Conservation (phyloP, 371 early-diverging fungal species). For the Neoconidiobolus thromboides region DNA sequence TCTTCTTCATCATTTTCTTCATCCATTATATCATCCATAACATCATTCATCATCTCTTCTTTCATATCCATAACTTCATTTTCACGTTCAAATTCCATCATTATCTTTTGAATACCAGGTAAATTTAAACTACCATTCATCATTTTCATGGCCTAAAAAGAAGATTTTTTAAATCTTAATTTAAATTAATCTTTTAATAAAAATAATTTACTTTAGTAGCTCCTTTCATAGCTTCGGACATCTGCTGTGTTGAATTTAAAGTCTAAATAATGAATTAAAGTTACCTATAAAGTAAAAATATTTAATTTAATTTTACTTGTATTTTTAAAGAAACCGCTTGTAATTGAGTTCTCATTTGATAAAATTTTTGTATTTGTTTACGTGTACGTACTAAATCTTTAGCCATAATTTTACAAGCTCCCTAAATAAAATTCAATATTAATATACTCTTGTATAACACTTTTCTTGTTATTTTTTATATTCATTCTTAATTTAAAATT, state of each 20-base stretch:
- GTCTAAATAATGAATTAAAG: conserved; percentile 25
- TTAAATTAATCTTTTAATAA: neutral
- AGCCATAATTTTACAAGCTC: conserved; percentile 88
- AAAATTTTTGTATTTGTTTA: conserved; percentile 83
- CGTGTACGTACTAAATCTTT: conserved; percentile 91
- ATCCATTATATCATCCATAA: conserved; percentile 87
- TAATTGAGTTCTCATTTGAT: conserved; percentile 84
- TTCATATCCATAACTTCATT: conserved; percentile 95
- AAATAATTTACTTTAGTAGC: conserved; percentile 44
- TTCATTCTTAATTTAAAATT: too few species aligned
- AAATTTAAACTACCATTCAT: conserved; percentile 91
- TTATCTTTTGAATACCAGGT: conserved; percentile 80
- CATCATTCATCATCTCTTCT: conserved; percentile 94
- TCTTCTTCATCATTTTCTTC: conserved; percentile 86
- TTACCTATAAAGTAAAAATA: neutral
- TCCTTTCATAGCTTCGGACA: conserved; percentile 91
- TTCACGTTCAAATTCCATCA: conserved; percentile 94
- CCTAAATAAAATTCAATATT: conserved; percentile 16
- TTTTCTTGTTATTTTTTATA: too few species aligned
- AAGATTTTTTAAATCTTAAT: neutral
- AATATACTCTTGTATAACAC: neutral
- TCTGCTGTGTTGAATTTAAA: conserved; percentile 79
- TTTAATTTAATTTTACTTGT: conserved; percentile 31
- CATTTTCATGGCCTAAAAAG: conserved; percentile 60
- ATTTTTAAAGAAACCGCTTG: conserved; percentile 83